Base-by-base conservation (phyloP, 2,329 filamentous ascomycete genomes). In the Fusarium pilosicola region DNA sequence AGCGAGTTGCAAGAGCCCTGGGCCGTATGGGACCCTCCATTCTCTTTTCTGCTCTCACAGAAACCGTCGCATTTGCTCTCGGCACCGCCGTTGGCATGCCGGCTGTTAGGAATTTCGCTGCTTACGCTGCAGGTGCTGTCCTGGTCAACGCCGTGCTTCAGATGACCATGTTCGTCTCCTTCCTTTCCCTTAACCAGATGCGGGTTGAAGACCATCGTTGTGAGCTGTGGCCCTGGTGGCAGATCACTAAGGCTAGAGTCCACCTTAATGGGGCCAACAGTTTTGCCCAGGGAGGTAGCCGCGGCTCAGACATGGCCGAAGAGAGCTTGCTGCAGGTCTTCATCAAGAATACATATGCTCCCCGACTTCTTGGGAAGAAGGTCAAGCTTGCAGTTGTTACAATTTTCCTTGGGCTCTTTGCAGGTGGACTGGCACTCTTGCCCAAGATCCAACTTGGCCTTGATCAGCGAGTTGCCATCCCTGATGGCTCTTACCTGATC, bases 11-110 rank as follows among this genome's bases (percentile, higher is more conserved):
- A 11, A 92, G 93, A 78, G 94, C 96, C 6, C 86, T 98, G n/a
- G 96, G 96, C 28, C 91, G 96, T 61, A 99, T 99, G 91, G 96
- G 96, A 0, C 96, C 96, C 6, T 98, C 96, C 3, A 98, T 99
- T 61, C 88, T 99, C 24, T 91, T 99, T 45, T 98, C 96, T 14
- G 96, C 95, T n/a, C 88, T 94, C 39, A 98, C 96, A 0, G 96
- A 99, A 82, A 99, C 96, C 0, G 91, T 95, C 30, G 95, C 96
- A 5, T 99, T 99, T 81, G 92, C 95, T 4, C 88, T 99, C 17
- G 96, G 96, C 18, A 93, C 94, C 46, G 96, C 96, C 70, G 97
- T 98, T 12, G 95, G 95, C 55, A 99, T 99, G 96, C 96, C 97
- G 22, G 96, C 96, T 5, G 97, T 99, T 48, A 91, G 95, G 71